Percentiles rank a stretch among this genome's conserved stretches.
These are phyloP conservation scores for Mycena polygramma DNA, from an alignment of 768 basidiomycete species.

Conservation along the genomic window DNA sequence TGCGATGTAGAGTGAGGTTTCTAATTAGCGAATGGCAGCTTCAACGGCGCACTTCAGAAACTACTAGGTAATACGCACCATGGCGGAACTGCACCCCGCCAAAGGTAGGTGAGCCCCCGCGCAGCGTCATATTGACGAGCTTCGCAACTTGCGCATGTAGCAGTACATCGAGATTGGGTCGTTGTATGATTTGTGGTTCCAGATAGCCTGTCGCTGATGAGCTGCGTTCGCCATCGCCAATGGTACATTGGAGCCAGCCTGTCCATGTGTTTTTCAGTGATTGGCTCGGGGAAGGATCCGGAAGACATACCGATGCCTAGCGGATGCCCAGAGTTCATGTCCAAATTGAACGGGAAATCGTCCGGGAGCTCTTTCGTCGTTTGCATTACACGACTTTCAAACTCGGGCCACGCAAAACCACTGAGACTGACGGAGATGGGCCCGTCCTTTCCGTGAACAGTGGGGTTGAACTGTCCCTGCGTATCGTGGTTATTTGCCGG, in stretches of 20 bases:
- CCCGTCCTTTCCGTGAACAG: constrained; percentile 44
- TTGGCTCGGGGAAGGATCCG: constrained; percentile 39
- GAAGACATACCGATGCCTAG: constrained; percentile 45
- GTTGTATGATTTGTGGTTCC: constrained; percentile 31
- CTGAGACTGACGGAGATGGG: constrained; percentile 42
- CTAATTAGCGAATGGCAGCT: background rate
- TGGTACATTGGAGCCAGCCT: constrained; percentile 41
- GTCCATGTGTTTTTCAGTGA: too few species aligned
- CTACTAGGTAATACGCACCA: background rate
- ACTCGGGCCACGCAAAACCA: constrained; percentile 40
- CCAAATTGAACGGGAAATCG: constrained; percentile 39
- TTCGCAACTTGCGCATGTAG: constrained; percentile 34
- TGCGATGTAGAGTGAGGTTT: background rate
- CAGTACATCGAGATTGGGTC: constrained; percentile 42
- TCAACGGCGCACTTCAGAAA: background rate
- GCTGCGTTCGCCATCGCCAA: constrained; percentile 39
- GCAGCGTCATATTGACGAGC: constrained; percentile 2
- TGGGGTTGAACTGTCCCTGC: constrained; percentile 44
- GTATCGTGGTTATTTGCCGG: constrained; percentile 48
- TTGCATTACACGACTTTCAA: constrained; percentile 40
- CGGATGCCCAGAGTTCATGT: constrained; percentile 47
- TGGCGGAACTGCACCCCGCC: background rate
- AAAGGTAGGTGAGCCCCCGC: background rate
- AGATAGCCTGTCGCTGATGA: constrained; percentile 44
- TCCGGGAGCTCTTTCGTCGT: constrained; percentile 42